Conservation (phyloP, 495 filamentous ascomycete species). For the Echria macrotheca region DNA sequence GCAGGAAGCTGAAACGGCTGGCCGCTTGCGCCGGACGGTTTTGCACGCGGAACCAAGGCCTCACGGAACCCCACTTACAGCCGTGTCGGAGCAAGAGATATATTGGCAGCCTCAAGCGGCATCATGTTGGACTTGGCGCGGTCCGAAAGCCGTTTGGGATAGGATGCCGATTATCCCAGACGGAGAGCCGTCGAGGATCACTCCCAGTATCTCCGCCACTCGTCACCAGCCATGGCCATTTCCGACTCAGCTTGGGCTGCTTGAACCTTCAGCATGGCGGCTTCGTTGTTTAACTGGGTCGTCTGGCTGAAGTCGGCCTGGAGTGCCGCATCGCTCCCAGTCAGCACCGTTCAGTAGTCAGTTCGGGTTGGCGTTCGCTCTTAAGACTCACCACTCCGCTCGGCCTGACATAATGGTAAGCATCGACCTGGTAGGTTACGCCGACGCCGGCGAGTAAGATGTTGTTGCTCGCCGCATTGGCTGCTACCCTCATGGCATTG, state of each 20-base stretch:
- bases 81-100: constrained; percentile 1
- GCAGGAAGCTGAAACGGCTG: neutral
- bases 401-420: neutral
- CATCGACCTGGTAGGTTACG: constrained; percentile 6
- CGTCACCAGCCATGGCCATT: constrained; percentile 6
- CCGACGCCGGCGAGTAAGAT: constrained; percentile 10
- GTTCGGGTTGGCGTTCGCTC: too few species aligned
- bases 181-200: too few species aligned
- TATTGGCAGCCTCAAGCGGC: neutral
- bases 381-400: constrained; percentile 5
- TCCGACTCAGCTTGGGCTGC: constrained; percentile 11
- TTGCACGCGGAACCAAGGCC: neutral
- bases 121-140: neutral
- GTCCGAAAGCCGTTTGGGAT: too few species aligned
- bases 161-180: too few species aligned
- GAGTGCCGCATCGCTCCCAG: too few species aligned
- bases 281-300: constrained; percentile 12
- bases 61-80: neutral
- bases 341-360: too few species aligned
- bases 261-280: constrained; percentile 14
- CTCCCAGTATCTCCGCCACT: constrained; percentile 15
- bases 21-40: neutral
- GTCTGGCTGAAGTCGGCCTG: constrained; percentile 16
- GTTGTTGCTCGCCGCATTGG: neutral
- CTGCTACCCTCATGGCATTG: neutral